Percentiles rank a stretch among this genome's conserved stretches.
Evolutionary conservation across 495 filamentous ascomycete species (phyloP).

Genomic region (Hypoxylon rickii): DNA sequence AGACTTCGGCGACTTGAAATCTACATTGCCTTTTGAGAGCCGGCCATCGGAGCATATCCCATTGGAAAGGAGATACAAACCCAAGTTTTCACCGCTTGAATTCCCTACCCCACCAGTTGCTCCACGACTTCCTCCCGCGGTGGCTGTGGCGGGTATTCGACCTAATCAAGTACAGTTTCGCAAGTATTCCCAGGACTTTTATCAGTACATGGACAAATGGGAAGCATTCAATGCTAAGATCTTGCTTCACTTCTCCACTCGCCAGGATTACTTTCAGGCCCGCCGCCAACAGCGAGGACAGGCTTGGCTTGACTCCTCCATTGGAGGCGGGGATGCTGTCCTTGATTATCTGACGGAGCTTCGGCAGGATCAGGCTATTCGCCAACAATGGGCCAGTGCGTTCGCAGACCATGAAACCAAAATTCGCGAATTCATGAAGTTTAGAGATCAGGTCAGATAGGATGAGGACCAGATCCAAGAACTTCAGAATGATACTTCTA

Average conservation of each 20-base stretch:
- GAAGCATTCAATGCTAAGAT: conserved; percentile 67
- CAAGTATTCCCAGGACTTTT: conserved; percentile 65
- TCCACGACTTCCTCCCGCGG: conserved; percentile 48
- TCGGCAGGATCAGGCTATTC: conserved; percentile 65
- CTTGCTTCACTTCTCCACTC: conserved; percentile 66
- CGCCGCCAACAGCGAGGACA: conserved; percentile 45
- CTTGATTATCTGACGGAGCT: conserved; percentile 63
- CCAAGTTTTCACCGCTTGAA: conserved; percentile 46
- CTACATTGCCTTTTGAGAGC: conserved; percentile 75
- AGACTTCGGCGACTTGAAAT: conserved; percentile 67
- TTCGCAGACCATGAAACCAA: conserved; percentile 66
- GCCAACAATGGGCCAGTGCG: conserved; percentile 66
- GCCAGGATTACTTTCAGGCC: conserved; percentile 58
- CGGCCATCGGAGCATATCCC: conserved; percentile 55
- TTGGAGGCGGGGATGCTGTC: conserved; percentile 52
- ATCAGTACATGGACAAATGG: conserved; percentile 72
- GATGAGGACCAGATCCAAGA: conserved; percentile 2
- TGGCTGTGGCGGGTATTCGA: conserved; percentile 42
- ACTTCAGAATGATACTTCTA: conserved; percentile 1
- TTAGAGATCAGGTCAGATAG: conserved; percentile 51
- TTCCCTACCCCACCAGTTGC: conserved; percentile 68
- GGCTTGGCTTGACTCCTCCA: conserved; percentile 55
- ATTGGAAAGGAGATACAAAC: conserved; percentile 39
- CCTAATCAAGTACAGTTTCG: conserved; percentile 57
- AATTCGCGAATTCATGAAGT: conserved; percentile 61